Conservation (phyloP, 495 filamentous ascomycete species). For the Bathelium albidoporum region DNA sequence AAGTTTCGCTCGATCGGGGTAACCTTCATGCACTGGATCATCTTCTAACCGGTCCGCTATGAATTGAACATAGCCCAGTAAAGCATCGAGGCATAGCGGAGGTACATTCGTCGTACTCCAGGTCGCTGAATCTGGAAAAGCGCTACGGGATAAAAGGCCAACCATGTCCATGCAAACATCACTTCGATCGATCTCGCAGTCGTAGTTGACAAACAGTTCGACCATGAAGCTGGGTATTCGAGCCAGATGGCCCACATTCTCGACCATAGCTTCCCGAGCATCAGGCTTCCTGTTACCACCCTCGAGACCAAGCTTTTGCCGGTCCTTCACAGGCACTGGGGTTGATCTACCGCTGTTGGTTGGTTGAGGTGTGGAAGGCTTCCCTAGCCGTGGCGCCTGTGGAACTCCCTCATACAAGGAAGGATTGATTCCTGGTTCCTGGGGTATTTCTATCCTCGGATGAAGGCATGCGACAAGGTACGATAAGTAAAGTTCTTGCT, state of each 20-base stretch:
- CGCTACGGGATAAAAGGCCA: slow-evolving; percentile 82
- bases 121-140: slow-evolving; percentile 92
- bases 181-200: slow-evolving; percentile 84
- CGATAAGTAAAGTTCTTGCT: slow-evolving; percentile 92
- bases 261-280: slow-evolving; percentile 95
- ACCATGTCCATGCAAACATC: slow-evolving; percentile 95
- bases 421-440: slow-evolving; percentile 82
- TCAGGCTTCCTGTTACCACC: slow-evolving; percentile 86
- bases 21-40: slow-evolving; percentile 50
- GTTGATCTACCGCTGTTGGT: slow-evolving; percentile 78
- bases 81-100: slow-evolving; percentile 83
- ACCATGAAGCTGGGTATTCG: slow-evolving; percentile 89
- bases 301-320: slow-evolving; percentile 87
- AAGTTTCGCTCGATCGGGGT: slow-evolving; percentile 54
- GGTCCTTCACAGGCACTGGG: slow-evolving; percentile 85
- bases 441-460: slow-evolving; percentile 81
- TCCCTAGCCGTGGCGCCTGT: slow-evolving; percentile 75
- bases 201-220: slow-evolving; percentile 95
- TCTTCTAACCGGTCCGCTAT: slow-evolving; percentile 79
- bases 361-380: slow-evolving; percentile 65
- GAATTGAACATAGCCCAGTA: slow-evolving; percentile 83
- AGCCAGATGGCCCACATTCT: slow-evolving; percentile 82
- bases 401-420: slow-evolving; percentile 88
- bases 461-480: slow-evolving; percentile 92
- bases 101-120: slow-evolving; percentile 99